phyloP scores from a whole-genome alignment of 1,139 yeast genomes.

The Eremothecium sinecaudum region DNA sequence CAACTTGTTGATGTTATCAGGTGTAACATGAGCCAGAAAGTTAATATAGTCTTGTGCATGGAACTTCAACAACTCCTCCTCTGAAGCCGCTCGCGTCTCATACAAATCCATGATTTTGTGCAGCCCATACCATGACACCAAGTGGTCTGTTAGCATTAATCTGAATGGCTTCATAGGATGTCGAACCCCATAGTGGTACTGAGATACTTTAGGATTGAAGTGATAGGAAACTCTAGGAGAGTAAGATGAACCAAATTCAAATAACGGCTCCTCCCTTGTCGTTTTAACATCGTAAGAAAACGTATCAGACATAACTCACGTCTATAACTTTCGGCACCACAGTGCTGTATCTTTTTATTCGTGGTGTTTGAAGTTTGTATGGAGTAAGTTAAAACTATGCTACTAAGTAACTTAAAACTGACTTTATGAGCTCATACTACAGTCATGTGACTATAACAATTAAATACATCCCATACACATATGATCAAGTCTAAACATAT shows the following conservation, averaged over 20 bases:
- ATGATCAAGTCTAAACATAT: no score
- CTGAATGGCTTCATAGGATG: constrained; percentile 99
- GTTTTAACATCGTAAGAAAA: constrained; percentile 48
- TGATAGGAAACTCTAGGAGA: constrained; percentile 72
- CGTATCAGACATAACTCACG: constrained; percentile 20
- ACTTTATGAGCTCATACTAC: no score
- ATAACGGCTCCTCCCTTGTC: constrained; percentile 37
- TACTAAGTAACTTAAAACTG: no score
- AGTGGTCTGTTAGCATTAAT: constrained; percentile 85
- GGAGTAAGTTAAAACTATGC: no score
- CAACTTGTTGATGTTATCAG: constrained; percentile 59
- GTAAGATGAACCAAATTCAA: constrained; percentile 36
- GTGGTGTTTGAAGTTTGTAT: no score
- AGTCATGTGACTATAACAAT: no score
- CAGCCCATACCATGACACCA: constrained; percentile 74
- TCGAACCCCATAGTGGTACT: constrained; percentile 79
- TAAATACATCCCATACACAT: no score
- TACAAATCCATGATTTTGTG: constrained; percentile 87
- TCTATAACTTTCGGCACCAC: no score
- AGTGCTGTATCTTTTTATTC: no score
- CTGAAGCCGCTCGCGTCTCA: constrained; percentile 72
- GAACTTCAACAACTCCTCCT: constrained; percentile 66
- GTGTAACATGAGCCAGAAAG: constrained; percentile 71
- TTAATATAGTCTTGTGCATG: constrained; percentile 85
- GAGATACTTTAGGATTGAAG: constrained; percentile 71